Percentiles rank a stretch among this genome's conserved stretches.
These are phyloP conservation scores for Buddleja alternifolia DNA, from an alignment of 257 asterid species.

Conservation along the genomic window DNA sequence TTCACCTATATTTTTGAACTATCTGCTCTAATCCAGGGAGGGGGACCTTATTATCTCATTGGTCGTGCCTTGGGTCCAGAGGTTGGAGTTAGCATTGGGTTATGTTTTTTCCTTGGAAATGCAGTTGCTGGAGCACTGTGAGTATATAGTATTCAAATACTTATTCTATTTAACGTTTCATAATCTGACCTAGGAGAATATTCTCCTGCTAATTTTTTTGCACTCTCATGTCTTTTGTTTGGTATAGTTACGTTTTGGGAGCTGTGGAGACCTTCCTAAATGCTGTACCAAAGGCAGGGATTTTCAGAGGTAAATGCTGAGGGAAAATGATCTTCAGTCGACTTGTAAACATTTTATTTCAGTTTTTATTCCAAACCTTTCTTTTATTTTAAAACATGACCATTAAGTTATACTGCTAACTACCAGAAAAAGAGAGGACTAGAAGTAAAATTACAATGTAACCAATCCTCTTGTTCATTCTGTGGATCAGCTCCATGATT, in stretches of 20 bases:
- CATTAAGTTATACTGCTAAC: not conserved
- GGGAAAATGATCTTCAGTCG: conserved; percentile 23
- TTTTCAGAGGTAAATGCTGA: conserved; percentile 73
- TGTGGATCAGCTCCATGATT: conserved; percentile 21
- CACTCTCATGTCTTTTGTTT: conserved; percentile 33
- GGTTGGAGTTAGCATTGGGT: conserved; percentile 99
- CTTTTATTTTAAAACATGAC: not conserved
- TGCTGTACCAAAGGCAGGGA: conserved; percentile 95
- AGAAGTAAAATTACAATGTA: not conserved
- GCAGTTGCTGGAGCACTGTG: conserved; percentile 99
- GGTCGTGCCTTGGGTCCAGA: conserved; percentile 99
- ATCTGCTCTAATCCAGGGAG: conserved; percentile 67
- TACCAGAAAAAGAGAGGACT: conserved; percentile 14
- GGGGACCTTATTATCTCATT: conserved; percentile 98
- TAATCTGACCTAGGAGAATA: conserved; percentile 5
- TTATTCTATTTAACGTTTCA: conserved; percentile 10
- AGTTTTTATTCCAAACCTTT: conserved; percentile 1
- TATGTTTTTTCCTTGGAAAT: conserved; percentile 97
- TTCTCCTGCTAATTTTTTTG: conserved; percentile 20
- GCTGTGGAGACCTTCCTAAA: conserved; percentile 97
- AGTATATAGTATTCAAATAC: conserved; percentile 42
- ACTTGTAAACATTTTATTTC: conserved; percentile 8
- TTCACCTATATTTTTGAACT: conserved; percentile 26
- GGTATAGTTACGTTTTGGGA: conserved; percentile 88
- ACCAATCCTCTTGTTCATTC: conserved; percentile 19